phyloP scores from a whole-genome alignment of 2,329 filamentous ascomycete species.

The Ampelomyces quisqualis region DNA sequence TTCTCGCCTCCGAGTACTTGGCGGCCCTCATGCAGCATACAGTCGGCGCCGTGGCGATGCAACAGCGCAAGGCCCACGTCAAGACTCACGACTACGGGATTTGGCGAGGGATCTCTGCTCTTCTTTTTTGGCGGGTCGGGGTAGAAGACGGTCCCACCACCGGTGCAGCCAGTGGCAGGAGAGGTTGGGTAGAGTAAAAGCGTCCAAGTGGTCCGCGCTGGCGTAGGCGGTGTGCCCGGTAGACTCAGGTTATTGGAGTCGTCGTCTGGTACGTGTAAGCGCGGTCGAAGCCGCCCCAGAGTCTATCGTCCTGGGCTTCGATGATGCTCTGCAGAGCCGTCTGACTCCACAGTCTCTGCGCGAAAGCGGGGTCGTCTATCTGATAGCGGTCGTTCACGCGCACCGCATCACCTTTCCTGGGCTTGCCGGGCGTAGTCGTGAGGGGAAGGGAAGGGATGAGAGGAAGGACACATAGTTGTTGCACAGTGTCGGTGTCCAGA shows the following conservation, averaged over 20 bases:
- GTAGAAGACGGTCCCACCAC: slow-evolving; percentile 92
- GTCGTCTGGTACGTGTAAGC: slow-evolving; percentile 59
- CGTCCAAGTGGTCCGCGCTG: slow-evolving; percentile 83
- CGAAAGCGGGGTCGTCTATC: slow-evolving; percentile 73
- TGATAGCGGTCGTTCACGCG: slow-evolving; percentile 90
- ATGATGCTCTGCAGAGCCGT: slow-evolving; percentile 70
- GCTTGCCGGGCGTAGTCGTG: slow-evolving; percentile 73
- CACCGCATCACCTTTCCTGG: slow-evolving; percentile 76
- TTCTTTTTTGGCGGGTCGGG: slow-evolving; percentile 55
- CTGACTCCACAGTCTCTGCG: slow-evolving; percentile 71
- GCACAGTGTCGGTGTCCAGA: slow-evolving; percentile 75
- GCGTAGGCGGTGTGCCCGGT: slow-evolving; percentile 39
- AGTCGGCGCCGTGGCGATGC: slow-evolving; percentile 86
- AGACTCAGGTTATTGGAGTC: slow-evolving; percentile 75
- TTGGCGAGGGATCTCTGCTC: slow-evolving; percentile 44
- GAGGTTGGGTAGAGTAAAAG: slow-evolving; percentile 84
- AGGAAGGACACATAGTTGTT: slow-evolving; percentile 75
- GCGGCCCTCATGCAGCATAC: slow-evolving; percentile 82
- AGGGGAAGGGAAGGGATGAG: slow-evolving; percentile 67
- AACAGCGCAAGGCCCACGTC: slow-evolving; percentile 85
- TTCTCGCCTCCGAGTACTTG: slow-evolving; percentile 82
- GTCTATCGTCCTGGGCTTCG: slow-evolving; percentile 37
- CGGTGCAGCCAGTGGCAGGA: slow-evolving; percentile 69
- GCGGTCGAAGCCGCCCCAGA: slow-evolving; percentile 71
- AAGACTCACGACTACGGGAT: slow-evolving; percentile 70